Conservation (phyloP, 2,329 filamentous ascomycete species). For the Purpureocillium lavendulum region DNA sequence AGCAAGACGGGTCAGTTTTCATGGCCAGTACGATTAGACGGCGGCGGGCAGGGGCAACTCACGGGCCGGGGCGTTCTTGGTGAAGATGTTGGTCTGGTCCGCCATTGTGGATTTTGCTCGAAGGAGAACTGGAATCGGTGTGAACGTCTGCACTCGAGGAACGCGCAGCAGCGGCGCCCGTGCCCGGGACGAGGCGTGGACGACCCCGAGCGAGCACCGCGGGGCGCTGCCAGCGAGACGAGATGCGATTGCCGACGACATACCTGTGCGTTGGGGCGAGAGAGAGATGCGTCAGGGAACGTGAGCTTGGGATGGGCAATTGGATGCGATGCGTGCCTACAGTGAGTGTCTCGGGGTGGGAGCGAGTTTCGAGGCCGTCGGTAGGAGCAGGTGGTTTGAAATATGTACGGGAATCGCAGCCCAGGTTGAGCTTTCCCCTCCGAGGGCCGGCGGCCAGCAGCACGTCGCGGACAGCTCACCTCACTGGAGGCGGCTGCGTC, state of each 20-base stretch:
- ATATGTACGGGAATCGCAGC: no score
- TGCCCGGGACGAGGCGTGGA: background rate
- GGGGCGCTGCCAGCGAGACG: no score
- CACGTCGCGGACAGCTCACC: no score
- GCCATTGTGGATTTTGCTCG: slow-evolving; percentile 33
- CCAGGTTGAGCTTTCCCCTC: no score
- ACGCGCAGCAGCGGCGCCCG: slow-evolving; percentile 3
- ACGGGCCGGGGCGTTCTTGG: slow-evolving; percentile 52
- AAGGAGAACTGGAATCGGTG: slow-evolving; percentile 17
- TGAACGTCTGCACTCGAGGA: slow-evolving; percentile 14
- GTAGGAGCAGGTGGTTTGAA: no score
- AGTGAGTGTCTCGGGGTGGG: no score
- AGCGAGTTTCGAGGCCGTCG: no score
- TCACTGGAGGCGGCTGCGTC: no score
- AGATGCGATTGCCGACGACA: slow-evolving; percentile 9
- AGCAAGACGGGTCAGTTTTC: slow-evolving; percentile 1
- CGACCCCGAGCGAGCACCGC: slow-evolving; percentile 3
- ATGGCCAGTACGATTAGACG: background rate
- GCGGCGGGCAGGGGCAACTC: slow-evolving; percentile 19
- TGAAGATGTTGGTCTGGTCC: slow-evolving; percentile 43
- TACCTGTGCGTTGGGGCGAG: slow-evolving; percentile 12
- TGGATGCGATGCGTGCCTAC: background rate
- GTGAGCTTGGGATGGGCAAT: background rate
- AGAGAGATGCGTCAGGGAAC: background rate
- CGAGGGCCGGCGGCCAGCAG: no score